Evolutionary conservation across 1,139 yeast genomes (phyloP), one percentile per base, ranked within the genome.

Genomic region (Taphrina sp.): DNA sequence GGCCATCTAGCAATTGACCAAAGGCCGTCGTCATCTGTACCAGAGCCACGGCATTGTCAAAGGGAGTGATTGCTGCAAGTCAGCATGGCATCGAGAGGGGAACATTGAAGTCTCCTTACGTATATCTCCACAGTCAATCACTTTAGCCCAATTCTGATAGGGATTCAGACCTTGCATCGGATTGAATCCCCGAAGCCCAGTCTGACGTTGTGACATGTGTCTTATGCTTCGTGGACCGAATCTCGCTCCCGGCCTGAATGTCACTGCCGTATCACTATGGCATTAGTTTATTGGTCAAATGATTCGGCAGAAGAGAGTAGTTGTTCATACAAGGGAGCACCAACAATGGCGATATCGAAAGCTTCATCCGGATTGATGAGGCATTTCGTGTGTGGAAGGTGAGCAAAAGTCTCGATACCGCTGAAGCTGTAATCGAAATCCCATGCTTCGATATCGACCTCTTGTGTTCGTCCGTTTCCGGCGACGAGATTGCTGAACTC

Each of bases 141-240:
- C 70, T 47, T 70, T 75, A 20, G 90, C 89, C 88, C 90, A 83
- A 52, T 76, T 70, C 31, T 70, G 67, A 66, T 82, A 85, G 1
- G 89, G 89, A 62, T 83, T 83, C 56, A 72, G 52, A n/a, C 74
- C 77, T 2, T 89, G 88, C 43, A 89, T 71, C 60, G 77, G 78
- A 64, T 84, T 85, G 70, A 78, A 85, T 0, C 88, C 89, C 59
- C 90, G 72, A 54, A 79, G 68, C 0, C 81, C 68, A 3, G 78
- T 78, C 66, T 84, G 92, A 64, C 94, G 75, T 69, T 82, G 87
- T 1, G 89, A 82, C 1, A 88, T 89, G 3, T 77, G 73, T 59
- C 94, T 72, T 52, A 85, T 81, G 2, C 88, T 86, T 52, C 85
- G 72, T 2, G 94, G 94, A 0, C 94, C 94, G 68, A 85, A 85